These are phyloP conservation scores for Hymenoscyphus linearis DNA, from an alignment of 2,329 filamentous ascomycete genomes.

Conservation along the genomic window DNA sequence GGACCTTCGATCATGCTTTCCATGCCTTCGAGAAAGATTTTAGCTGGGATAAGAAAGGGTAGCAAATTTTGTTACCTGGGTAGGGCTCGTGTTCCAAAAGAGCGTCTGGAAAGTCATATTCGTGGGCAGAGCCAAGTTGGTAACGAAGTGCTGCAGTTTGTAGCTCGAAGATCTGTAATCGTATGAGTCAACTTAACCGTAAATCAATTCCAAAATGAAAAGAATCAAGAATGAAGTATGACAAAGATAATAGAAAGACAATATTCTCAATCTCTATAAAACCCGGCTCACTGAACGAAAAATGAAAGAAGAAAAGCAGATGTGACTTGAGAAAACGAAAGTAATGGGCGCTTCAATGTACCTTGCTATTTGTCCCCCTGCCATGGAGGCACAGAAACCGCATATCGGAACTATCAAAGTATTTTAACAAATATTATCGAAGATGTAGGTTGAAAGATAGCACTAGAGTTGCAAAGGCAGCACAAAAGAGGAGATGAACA, in stretches of 20 bases:
- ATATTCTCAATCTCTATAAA: not conserved
- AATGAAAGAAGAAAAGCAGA: not conserved
- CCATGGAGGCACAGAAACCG: slow-evolving; percentile 5
- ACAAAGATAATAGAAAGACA: not conserved
- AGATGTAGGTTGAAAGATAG: not conserved
- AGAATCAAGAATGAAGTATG: too few species aligned
- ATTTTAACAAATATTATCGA: not conserved
- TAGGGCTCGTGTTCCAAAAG: not conserved
- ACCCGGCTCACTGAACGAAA: not conserved
- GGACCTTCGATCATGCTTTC: not conserved
- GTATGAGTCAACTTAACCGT: not conserved
- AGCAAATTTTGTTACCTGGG: not conserved
- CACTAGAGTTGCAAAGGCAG: not conserved
- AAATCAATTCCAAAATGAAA: not conserved
- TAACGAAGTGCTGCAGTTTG: slow-evolving; percentile 3
- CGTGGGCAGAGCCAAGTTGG: not conserved
- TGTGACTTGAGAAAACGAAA: not conserved
- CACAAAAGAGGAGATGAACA: not conserved
- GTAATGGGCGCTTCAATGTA: not conserved
- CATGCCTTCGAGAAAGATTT: not conserved
- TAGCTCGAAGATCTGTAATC: not conserved
- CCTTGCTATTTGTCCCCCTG: slow-evolving; percentile 1
- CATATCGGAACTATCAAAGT: not conserved
- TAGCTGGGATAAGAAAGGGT: not conserved
- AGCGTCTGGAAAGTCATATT: not conserved